Conservation (phyloP, 2,329 filamentous ascomycete species). For the Neurospora crassa region DNA sequence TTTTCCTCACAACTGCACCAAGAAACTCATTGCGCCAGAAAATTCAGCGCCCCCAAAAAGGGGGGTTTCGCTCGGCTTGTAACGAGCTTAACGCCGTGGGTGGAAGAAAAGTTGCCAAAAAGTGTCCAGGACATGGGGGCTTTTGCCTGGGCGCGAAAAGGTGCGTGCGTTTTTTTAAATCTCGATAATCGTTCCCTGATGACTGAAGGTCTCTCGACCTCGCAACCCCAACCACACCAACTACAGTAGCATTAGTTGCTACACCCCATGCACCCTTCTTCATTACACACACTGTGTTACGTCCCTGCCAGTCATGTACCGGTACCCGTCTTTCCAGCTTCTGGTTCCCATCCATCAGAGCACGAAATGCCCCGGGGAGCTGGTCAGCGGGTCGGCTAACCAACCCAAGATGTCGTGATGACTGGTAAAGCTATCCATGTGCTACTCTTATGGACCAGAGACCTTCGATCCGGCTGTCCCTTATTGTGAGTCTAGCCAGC, state of each 20-base stretch:
- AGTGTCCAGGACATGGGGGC: too few relatives aligned
- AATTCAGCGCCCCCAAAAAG: too few relatives aligned
- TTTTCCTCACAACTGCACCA: too few relatives aligned
- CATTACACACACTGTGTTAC: neutral
- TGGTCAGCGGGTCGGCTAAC: constrained; percentile 7
- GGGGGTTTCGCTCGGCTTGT: too few relatives aligned
- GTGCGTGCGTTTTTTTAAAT: too few relatives aligned
- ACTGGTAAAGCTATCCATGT: neutral
- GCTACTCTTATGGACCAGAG: neutral
- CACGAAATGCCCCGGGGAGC: constrained; percentile 10
- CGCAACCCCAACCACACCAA: constrained; percentile 5
- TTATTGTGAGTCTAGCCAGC: neutral
- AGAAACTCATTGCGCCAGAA: too few relatives aligned
- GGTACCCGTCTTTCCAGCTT: neutral
- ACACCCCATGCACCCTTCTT: neutral
- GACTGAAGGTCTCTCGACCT: neutral
- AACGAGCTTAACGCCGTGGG: too few relatives aligned
- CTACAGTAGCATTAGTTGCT: too few relatives aligned
- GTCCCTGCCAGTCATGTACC: neutral
- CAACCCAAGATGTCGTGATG: constrained; percentile 1
- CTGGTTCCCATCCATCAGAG: neutral
- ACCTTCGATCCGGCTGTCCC: neutral
- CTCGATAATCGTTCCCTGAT: neutral
- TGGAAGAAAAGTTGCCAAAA: too few relatives aligned
- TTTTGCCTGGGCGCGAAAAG: too few relatives aligned